These are phyloP conservation scores for Sphagnurus paluster DNA, from an alignment of 1,284 basidiomycete genomes.

Conservation along the genomic window DNA sequence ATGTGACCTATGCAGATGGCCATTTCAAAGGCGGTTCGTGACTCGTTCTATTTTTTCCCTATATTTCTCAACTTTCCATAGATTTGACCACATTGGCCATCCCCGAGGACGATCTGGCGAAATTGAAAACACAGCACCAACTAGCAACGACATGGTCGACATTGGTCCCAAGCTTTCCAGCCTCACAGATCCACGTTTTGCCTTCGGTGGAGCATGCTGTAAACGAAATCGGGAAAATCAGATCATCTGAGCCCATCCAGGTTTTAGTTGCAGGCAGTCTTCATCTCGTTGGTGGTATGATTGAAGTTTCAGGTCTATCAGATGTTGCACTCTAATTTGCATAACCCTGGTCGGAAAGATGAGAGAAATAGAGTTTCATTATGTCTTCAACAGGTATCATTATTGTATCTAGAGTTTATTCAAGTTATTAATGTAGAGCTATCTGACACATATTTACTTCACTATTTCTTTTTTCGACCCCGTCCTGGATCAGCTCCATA, in stretches of 20 bases:
- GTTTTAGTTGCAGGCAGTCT: constrained; percentile 91
- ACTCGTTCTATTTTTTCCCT: constrained; percentile 2
- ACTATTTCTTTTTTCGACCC: constrained; percentile 11
- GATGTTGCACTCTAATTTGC: constrained; percentile 50
- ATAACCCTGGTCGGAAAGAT: neutral
- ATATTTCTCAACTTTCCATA: constrained; percentile 29
- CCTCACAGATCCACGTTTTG: constrained; percentile 71
- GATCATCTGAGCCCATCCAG: constrained; percentile 41
- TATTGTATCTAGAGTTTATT: constrained; percentile 4
- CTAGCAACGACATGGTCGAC: constrained; percentile 75
- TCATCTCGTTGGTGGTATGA: constrained; percentile 92
- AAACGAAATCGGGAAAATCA: constrained; percentile 51
- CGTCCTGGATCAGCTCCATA: constrained; percentile 36
- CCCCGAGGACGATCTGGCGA: constrained; percentile 60
- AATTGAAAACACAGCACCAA: constrained; percentile 76
- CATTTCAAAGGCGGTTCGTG: constrained; percentile 82
- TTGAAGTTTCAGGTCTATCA: constrained; percentile 84
- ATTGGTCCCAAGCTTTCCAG: constrained; percentile 62
- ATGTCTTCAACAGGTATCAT: constrained; percentile 5
- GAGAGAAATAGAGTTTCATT: neutral
- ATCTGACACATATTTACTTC: neutral
- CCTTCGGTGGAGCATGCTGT: constrained; percentile 91
- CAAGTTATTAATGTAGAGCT: neutral
- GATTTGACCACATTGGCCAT: constrained; percentile 76
- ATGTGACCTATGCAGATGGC: constrained; percentile 91